Evolutionary conservation across 2,329 filamentous ascomycete species (phyloP).

Genomic region (Capronia americana): DNA sequence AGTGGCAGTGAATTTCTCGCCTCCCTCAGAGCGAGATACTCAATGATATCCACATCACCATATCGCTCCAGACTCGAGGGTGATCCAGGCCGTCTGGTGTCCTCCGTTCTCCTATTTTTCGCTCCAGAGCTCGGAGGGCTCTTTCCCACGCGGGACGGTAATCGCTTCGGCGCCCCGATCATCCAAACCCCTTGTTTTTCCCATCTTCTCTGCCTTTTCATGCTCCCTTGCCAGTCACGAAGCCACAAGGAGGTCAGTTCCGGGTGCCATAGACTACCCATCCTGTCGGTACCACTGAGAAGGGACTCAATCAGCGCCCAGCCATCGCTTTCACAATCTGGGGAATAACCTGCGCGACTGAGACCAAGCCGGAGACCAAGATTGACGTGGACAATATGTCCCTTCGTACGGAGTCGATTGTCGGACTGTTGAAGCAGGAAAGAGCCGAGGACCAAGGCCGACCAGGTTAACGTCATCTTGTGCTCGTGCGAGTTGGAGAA

Average conservation of each 20-base stretch:
- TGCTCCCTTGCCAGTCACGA: conserved; percentile 17
- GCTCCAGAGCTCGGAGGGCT: not conserved
- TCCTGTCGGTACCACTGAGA: conserved; percentile 6
- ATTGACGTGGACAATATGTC: conserved; percentile 30
- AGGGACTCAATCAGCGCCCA: conserved; percentile 18
- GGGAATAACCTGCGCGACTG: not conserved
- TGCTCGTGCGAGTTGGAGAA: conserved; percentile 10
- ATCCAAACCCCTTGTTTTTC: conserved; percentile 21
- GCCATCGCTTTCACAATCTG: not conserved
- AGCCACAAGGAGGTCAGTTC: conserved; percentile 20
- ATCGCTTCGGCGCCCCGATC: conserved; percentile 23
- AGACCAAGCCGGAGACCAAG: conserved; percentile 4
- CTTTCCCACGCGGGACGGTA: conserved; percentile 5
- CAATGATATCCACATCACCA: conserved; percentile 21
- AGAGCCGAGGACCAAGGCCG: conserved; percentile 22
- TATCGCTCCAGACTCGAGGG: not conserved
- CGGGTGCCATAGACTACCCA: conserved; percentile 24
- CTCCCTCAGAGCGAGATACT: conserved; percentile 26
- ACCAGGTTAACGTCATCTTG: conserved; percentile 20
- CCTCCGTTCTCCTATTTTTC: not conserved
- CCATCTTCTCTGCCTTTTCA: conserved; percentile 24
- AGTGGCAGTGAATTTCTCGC: conserved; percentile 27
- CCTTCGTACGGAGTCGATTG: conserved; percentile 22
- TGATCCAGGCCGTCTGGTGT: not conserved
- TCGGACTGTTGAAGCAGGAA: conserved; percentile 21